phyloP scores from a whole-genome alignment of 495 filamentous ascomycete species.

The Tuber magnatum region DNA sequence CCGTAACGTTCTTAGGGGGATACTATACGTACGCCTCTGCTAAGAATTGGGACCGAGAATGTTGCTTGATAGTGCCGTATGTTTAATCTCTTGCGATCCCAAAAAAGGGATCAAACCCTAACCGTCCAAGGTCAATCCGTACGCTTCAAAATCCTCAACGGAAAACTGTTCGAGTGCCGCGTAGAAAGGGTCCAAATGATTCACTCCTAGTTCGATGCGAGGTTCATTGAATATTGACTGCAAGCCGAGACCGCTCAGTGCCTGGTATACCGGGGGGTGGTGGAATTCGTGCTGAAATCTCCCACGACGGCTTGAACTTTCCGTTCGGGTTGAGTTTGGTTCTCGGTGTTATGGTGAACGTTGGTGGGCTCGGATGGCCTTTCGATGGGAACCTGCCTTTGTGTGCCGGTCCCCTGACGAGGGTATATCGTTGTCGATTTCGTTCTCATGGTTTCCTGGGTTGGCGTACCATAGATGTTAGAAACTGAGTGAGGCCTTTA shows the following conservation, averaged over 20 bases:
- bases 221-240: conserved; percentile 60
- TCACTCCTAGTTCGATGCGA: conserved; percentile 74
- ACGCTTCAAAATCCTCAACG: conserved; percentile 60
- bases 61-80: conserved; percentile 71
- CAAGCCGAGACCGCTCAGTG: conserved; percentile 67
- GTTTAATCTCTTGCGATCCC: conserved; percentile 77
- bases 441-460: background rate
- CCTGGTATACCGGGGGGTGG: conserved; percentile 67
- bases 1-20: conserved; percentile 65
- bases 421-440: conserved; percentile 12
- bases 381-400: conserved; percentile 20
- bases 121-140: conserved; percentile 61
- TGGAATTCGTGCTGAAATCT: conserved; percentile 73
- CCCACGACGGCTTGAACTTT: conserved; percentile 68
- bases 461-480: background rate
- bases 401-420: conserved; percentile 23
- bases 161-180: conserved; percentile 66
- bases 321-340: conserved; percentile 57
- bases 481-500: background rate
- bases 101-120: conserved; percentile 66
- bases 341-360: conserved; percentile 62
- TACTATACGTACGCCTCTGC: conserved; percentile 70
- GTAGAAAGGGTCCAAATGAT: conserved; percentile 81
- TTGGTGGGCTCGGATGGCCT: conserved; percentile 26
- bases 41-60: conserved; percentile 72